phyloP scores from a whole-genome alignment of 306 rosid genomes.

The Casuarina glauca region DNA sequence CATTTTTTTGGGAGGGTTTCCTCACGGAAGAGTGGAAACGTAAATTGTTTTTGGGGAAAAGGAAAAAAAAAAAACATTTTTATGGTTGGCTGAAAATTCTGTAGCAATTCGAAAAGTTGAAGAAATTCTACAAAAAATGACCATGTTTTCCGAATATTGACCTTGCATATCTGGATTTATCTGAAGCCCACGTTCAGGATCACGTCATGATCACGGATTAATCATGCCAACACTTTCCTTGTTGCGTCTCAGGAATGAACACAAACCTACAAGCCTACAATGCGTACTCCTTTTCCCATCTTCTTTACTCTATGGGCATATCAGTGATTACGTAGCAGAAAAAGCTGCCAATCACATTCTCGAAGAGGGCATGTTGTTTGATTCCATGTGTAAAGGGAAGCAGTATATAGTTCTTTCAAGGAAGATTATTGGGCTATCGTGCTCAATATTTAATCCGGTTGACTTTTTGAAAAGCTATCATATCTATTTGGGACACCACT shows the following conservation, averaged over 20 bases:
- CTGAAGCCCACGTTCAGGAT: conserved; percentile 19
- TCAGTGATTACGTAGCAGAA: not conserved
- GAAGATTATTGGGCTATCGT: not conserved
- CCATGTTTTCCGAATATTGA: too few species aligned
- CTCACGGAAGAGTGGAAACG: too few species aligned
- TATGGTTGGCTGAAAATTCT: too few species aligned
- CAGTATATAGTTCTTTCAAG: conserved; percentile 3
- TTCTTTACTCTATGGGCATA: not conserved
- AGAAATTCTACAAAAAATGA: too few species aligned
- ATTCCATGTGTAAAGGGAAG: conserved; percentile 13
- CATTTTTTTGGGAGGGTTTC: too few species aligned
- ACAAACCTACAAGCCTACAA: conserved; percentile 9
- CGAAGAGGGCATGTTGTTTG: conserved; percentile 14
- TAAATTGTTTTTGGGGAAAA: too few species aligned
- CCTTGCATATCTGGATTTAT: not conserved
- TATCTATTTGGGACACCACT: conserved; percentile 14
- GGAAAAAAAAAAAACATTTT: too few species aligned
- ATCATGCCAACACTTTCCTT: conserved; percentile 7
- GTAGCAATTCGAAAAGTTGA: too few species aligned
- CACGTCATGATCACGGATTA: not conserved
- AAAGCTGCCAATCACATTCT: not conserved
- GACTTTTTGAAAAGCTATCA: conserved; percentile 16
- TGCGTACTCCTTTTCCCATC: conserved; percentile 23
- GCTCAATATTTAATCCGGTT: conserved; percentile 17
- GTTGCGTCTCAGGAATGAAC: not conserved